These are phyloP conservation scores for Chaetomium sp. DNA, from an alignment of 2,329 filamentous ascomycete species.

Conservation along the genomic window DNA sequence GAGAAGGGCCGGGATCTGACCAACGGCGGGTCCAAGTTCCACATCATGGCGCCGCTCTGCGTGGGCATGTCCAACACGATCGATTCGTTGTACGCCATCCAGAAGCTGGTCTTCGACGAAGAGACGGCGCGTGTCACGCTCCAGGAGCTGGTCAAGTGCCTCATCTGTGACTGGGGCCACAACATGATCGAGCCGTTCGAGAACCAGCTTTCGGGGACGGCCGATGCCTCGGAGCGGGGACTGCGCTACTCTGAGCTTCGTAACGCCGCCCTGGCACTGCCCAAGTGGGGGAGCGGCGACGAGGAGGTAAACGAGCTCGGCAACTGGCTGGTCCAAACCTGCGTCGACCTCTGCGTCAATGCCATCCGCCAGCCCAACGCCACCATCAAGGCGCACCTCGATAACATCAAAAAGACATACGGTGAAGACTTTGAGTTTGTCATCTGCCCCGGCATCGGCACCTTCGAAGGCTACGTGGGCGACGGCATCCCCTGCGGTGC, in stretches of 20 bases:
- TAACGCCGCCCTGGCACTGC: not conserved
- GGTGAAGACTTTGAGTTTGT: not conserved
- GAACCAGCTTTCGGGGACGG: conserved; percentile 7
- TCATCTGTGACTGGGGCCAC: conserved; percentile 5
- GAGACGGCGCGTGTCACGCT: not conserved
- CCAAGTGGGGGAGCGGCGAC: not conserved
- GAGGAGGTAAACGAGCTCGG: not conserved
- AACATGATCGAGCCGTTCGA: conserved; percentile 3
- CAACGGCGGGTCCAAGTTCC: conserved; percentile 3
- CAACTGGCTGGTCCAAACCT: not conserved
- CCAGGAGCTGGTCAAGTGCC: conserved; percentile 8
- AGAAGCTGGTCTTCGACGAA: not conserved
- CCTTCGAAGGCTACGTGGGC: conserved; percentile 3
- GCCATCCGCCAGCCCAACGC: not conserved
- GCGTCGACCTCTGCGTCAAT: not conserved
- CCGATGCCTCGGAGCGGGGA: not conserved
- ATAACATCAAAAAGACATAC: not conserved
- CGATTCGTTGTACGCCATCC: not conserved
- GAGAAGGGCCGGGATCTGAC: conserved; percentile 1
- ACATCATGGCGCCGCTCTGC: conserved; percentile 3
- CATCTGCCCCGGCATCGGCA: conserved; percentile 6
- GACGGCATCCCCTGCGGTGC: conserved; percentile 3
- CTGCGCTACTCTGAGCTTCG: not conserved
- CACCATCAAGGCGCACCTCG: not conserved
- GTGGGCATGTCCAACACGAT: conserved; percentile 4